Evolutionary conservation across 1,139 yeast species (phyloP).

Genomic region (Wickerhamomyces sp.): DNA sequence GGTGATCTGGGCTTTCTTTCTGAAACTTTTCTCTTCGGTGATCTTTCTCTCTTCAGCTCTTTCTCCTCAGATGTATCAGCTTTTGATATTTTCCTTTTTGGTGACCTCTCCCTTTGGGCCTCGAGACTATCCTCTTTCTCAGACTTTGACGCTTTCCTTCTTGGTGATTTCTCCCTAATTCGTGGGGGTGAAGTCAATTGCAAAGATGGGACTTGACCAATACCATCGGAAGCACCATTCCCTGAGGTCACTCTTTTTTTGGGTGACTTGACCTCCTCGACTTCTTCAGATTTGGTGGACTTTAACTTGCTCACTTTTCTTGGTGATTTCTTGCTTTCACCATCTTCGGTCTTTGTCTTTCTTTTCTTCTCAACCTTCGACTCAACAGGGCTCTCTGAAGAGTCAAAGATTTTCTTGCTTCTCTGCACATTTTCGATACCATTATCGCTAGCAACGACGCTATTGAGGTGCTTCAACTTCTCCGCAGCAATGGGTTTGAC

Average conservation of each 20-base stretch:
- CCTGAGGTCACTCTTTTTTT: constrained; percentile 2
- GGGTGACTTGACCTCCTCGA: constrained; percentile 5
- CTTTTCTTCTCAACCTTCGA: constrained; percentile 3
- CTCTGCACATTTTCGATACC: constrained; percentile 25
- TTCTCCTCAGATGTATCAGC: background rate
- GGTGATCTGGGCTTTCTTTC: background rate
- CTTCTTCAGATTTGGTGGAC: constrained; percentile 4
- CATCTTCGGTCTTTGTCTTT: constrained; percentile 4
- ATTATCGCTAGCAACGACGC: constrained; percentile 24
- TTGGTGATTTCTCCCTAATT: constrained; percentile 15
- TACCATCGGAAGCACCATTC: constrained; percentile 1
- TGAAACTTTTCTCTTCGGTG: constrained; percentile 6
- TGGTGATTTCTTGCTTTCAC: constrained; percentile 11
- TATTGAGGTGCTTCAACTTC: constrained; percentile 11
- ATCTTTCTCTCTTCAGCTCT: constrained; percentile 3
- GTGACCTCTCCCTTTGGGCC: constrained; percentile 6
- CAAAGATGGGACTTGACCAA: constrained; percentile 13
- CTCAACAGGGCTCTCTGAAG: background rate
- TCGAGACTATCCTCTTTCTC: background rate
- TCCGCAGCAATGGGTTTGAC: constrained; percentile 27
- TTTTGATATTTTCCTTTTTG: constrained; percentile 1
- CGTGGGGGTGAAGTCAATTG: constrained; percentile 1
- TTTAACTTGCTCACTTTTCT: too few species aligned
- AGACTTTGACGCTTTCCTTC: constrained; percentile 8
- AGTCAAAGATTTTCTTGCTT: background rate